These are phyloP conservation scores for Colletotrichum sp. DNA, from an alignment of 2,329 filamentous ascomycete species.

Conservation along the genomic window DNA sequence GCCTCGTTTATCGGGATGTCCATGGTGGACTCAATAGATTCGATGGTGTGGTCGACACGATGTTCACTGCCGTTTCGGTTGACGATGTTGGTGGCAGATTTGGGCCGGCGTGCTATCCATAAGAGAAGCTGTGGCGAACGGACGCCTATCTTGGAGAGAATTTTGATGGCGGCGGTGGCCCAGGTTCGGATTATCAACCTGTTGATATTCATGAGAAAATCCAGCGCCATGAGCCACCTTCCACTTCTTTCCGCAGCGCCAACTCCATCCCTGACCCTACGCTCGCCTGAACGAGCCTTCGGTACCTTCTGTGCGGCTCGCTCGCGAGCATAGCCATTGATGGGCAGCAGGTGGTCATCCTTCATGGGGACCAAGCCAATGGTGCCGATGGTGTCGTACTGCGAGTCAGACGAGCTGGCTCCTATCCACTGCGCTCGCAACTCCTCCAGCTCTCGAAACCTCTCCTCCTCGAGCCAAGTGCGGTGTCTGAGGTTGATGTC, in stretches of 20 bases:
- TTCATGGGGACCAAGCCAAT: slow-evolving; percentile 62
- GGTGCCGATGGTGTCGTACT: slow-evolving; percentile 57
- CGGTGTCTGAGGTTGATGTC: slow-evolving; percentile 73
- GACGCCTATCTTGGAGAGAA: slow-evolving; percentile 65
- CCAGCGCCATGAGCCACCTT: slow-evolving; percentile 77
- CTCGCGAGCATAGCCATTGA: slow-evolving; percentile 72
- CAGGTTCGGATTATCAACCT: slow-evolving; percentile 65
- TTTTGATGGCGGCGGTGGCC: slow-evolving; percentile 57
- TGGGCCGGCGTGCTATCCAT: slow-evolving; percentile 47
- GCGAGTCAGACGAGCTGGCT: slow-evolving; percentile 49
- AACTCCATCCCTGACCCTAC: slow-evolving; percentile 66
- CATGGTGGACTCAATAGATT: slow-evolving; percentile 35
- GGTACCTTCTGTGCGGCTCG: slow-evolving; percentile 66
- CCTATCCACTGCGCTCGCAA: slow-evolving; percentile 56
- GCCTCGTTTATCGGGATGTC: slow-evolving; percentile 64
- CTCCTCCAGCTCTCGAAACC: slow-evolving; percentile 77
- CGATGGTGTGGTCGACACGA: neutral
- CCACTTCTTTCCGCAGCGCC: slow-evolving; percentile 80
- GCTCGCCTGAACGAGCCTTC: slow-evolving; percentile 49
- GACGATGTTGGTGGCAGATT: slow-evolving; percentile 26
- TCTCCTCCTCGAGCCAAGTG: slow-evolving; percentile 93
- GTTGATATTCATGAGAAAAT: slow-evolving; percentile 78
- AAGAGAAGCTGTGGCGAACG: slow-evolving; percentile 68
- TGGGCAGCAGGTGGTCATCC: slow-evolving; percentile 43
- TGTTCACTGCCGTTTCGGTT: neutral